Evolutionary conservation across 495 filamentous ascomycete species (phyloP), one percentile per base, ranked within the genome.

Genomic region (Copromyces sp.): DNA sequence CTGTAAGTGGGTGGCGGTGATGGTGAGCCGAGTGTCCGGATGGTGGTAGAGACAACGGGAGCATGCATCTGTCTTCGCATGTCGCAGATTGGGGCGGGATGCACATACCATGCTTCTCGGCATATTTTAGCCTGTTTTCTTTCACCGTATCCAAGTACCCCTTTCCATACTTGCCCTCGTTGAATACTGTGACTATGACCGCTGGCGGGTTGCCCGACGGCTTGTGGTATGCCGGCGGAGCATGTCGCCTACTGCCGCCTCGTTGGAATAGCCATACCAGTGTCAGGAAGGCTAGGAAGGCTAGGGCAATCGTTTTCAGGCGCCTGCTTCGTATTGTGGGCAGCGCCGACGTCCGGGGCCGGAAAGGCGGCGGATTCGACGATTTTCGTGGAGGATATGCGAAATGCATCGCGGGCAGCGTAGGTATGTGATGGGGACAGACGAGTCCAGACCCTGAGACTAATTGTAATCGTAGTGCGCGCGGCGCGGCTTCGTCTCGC

Each of bases 171-270:
- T 85, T 85, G 39, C 81, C 83, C 40, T 84, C 84, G 79, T 98
- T 93, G 59, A 98, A 81, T 39, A 93, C 85, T 6, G 97, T 97
- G 68, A 99, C 93, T 68, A 99, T 84, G 35, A 99, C 96, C 39
- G 93, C 90, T 11, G 89, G 85, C 42, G 95, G 88, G 69, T 92
- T 91, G 68, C 92, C 92, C n/a, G 78, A 87, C 77, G 72, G 80
- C 76, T 39, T 73, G 38, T 78, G 79, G 70, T 73, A 73, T 37
- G 73, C 72, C 8, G 73, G 68, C 2, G 59, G 37, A 3, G 59
- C 74, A 70, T 75, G 71, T 11, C 83, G 80, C 73, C 83, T 79
- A 70, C 79, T 79, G 53, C 40, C 81, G 80, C 17, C 81, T 80
- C 71, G 82, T 86, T 88, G 86, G 68, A 91, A 75, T 24, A 97